Percentiles rank a stretch among this genome's conserved stretches.
These are phyloP conservation scores for Lathyrus oleraceus DNA, from an alignment of 306 rosid genomes.

Conservation along the genomic window DNA sequence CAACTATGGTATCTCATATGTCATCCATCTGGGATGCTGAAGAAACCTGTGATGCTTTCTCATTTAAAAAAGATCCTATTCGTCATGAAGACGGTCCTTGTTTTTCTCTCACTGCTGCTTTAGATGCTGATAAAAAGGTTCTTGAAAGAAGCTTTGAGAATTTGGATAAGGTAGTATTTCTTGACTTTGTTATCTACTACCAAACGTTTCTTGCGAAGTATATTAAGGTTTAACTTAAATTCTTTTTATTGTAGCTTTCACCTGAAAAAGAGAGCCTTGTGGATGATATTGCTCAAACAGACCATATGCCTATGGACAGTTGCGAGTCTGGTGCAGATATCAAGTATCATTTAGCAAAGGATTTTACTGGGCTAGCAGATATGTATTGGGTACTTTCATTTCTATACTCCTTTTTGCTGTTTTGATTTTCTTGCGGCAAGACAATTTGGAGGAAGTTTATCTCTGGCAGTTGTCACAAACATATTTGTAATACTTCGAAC, in stretches of 20 bases:
- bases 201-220: slow-evolving; percentile 35
- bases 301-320: slow-evolving; percentile 52
- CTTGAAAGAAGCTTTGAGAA: slow-evolving; percentile 45
- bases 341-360: slow-evolving; percentile 54
- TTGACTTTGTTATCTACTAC: slow-evolving; percentile 26
- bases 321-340: slow-evolving; percentile 51
- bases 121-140: slow-evolving; percentile 44
- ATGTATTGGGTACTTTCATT: slow-evolving; percentile 74
- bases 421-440: slow-evolving; percentile 20
- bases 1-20: slow-evolving; percentile 57
- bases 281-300: slow-evolving; percentile 54
- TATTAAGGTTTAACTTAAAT: slow-evolving; percentile 24
- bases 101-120: slow-evolving; percentile 48
- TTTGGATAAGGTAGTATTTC: slow-evolving; percentile 61
- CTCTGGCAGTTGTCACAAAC: not conserved
- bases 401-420: slow-evolving; percentile 16
- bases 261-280: slow-evolving; percentile 49
- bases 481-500: slow-evolving; percentile 16
- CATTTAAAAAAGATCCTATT: slow-evolving; percentile 58
- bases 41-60: slow-evolving; percentile 92
- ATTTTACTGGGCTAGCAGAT: slow-evolving; percentile 60
- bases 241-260: slow-evolving; percentile 49
- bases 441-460: slow-evolving; percentile 24
- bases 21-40: slow-evolving; percentile 98
- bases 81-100: slow-evolving; percentile 39